Base-by-base conservation (phyloP, 78 protist genomes). In the Trichosphaerium sp. region DNA sequence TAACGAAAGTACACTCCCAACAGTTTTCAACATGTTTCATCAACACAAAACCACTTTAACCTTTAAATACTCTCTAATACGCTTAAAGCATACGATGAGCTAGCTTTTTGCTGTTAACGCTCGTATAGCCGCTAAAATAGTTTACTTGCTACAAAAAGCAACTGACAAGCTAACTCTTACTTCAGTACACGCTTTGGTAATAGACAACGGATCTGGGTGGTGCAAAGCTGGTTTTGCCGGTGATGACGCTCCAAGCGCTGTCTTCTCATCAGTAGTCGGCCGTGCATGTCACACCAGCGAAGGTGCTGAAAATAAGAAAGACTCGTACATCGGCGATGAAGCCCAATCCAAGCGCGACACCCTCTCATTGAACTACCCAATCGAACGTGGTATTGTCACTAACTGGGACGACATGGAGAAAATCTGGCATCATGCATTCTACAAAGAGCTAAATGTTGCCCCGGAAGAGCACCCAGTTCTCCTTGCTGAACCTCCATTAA, bases 401-500 rank as follows among this genome's bases (percentile, higher is more conserved):
- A 77, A 83, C 71, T 83, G 88, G 88, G 88, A 83, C 38, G 67
- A 65, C 28, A 73, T 92, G 75, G 95, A 90, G 83, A 80, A 65
- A 88, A 75, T 95, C 65, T 92, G 94, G 95, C 78, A 84, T 65
- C 95, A 94, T 78, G 80, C 89, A 48, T 90, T 93, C 82, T 83
- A 73, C 82, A 82, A 89, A 52, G 94, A 89, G 78, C 82, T 95
- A 21, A 80, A 90, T 3, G 83, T 88, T 1, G 62, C 70, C 3
- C 94, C 97, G 15, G 93, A 89, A 61, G 97, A 92, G 66, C 92
- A 90, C 47, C 82, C 91, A 35, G 91, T 94, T 4, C 83, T 94
- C 11, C 69, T 94, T 14, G 87, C 96, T 4, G 97, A 94, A 72
- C 75, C 94, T 8, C 93, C 99, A 28, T 77, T 88, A 47, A 94